Evolutionary conservation across 306 rosid genomes (phyloP), one percentile per base, ranked within the genome.

Genomic region (Glycine latifolia): DNA sequence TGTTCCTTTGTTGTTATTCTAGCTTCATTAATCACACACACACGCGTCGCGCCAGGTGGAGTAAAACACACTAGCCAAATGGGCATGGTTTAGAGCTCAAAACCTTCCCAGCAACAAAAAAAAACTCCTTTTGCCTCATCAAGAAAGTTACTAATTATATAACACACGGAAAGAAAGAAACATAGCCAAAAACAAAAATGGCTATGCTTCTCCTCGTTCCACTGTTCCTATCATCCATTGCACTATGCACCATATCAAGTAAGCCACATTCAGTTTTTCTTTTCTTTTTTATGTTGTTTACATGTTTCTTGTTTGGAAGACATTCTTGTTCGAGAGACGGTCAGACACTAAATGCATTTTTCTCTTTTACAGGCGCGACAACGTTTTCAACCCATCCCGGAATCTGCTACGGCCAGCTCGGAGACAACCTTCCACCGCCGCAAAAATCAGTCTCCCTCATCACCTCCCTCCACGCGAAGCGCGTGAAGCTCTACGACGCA

Each of bases 381-480:
- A 71, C 55, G 50, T 58, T 91, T 69, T 87, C 94, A 11, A 46
- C 54, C 10, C 84, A 71, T 49, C 90, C 92, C 11, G 98, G 98
- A 11, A 71, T 94, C 15, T 90, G 90, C 90, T 92, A 87, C 73
- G 98, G 98, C 5, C 88, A 86, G 84, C 83, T 95, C 14, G 97
- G 98, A 2, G 84, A 95, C 90, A 85, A 93, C 56, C 93, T 95
- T 2, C 99, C 94, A 0, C 39, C 89, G 6, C 93, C 99, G 14
- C 26, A 66, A 0, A 61, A 79, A 12, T 89, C 97, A 0, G 79
- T 89, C 20, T 15, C 86, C 16, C 89, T 88, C 11, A 82, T 93
- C 80, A 86, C 89, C 5, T 70, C 85, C 44, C 87, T 92, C 5
- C 84, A 86, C 6, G 91, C 97, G 6, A 87, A 92, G 69, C 86